phyloP scores from a whole-genome alignment of 345 rosid species.

The Brassica carinata region DNA sequence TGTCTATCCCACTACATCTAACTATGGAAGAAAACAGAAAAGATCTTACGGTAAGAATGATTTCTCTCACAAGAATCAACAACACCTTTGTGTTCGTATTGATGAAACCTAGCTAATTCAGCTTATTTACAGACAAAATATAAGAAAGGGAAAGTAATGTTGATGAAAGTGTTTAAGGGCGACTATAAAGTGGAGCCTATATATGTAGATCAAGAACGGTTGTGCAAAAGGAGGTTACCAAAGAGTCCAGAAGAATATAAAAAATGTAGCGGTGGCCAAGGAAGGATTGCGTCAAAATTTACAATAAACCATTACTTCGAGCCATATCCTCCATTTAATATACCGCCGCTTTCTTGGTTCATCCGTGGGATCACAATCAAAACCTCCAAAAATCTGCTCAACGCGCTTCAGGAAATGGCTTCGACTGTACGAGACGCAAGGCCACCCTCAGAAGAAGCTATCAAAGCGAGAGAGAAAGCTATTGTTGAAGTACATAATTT shows the following conservation, averaged over 20 bases:
- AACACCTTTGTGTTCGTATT: too few relatives aligned
- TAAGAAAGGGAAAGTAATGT: constrained; percentile 60
- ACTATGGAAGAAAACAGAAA: not conserved
- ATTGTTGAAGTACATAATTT: too few relatives aligned
- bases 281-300: constrained; percentile 70
- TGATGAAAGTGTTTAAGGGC: constrained; percentile 77
- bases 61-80: too few relatives aligned
- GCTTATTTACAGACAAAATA: constrained; percentile 51
- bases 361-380: constrained; percentile 62
- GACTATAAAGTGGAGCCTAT: constrained; percentile 27
- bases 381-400: constrained; percentile 57
- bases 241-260: constrained; percentile 61
- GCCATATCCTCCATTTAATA: constrained; percentile 39
- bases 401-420: too few relatives aligned
- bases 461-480: too few relatives aligned
- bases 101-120: too few relatives aligned
- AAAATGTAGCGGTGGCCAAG: constrained; percentile 63
- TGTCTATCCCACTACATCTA: too few relatives aligned
- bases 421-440: too few relatives aligned
- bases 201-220: too few relatives aligned
- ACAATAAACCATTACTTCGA: constrained; percentile 70
- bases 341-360: constrained; percentile 72
- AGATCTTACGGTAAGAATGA: not conserved
- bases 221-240: constrained; percentile 34
- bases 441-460: too few relatives aligned